phyloP scores from a whole-genome alignment of 345 rosid species.

The Pistacia integerrima region DNA sequence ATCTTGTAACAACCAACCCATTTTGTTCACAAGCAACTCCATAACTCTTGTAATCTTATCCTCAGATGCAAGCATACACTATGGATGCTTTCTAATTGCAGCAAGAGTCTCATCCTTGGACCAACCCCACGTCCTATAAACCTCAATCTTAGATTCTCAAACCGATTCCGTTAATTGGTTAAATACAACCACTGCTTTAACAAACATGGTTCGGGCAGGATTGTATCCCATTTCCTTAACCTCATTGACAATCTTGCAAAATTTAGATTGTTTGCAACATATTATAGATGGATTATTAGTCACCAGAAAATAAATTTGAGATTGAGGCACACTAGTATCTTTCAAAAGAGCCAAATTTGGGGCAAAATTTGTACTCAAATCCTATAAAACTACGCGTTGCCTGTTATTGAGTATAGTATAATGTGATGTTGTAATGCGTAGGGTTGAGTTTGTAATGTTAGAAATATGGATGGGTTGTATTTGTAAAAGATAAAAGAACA shows the following conservation, averaged over 20 bases:
- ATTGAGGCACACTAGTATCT: slow-evolving; percentile 4
- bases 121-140: slow-evolving; percentile 30
- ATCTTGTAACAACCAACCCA: slow-evolving; percentile 25
- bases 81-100: slow-evolving; percentile 29
- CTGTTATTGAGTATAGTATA: too few species aligned
- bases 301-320: slow-evolving; percentile 3
- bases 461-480: too few species aligned
- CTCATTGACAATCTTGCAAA: slow-evolving; percentile 10
- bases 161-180: background rate
- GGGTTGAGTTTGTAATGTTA: too few species aligned
- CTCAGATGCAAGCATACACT: slow-evolving; percentile 27
- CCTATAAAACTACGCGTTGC: background rate
- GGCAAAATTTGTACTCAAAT: background rate
- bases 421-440: too few species aligned
- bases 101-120: slow-evolving; percentile 19
- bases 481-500: too few species aligned
- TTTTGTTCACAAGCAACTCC: slow-evolving; percentile 28
- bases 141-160: slow-evolving; percentile 12
- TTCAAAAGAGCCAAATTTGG: background rate
- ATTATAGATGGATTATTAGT: background rate
- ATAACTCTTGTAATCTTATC: slow-evolving; percentile 22
- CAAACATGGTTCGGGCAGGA: background rate
- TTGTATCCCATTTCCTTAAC: slow-evolving; percentile 15
- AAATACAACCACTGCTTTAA: background rate
- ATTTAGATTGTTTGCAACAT: background rate